phyloP scores from a whole-genome alignment of 257 asterid genomes.

The Gentiana straminea region DNA sequence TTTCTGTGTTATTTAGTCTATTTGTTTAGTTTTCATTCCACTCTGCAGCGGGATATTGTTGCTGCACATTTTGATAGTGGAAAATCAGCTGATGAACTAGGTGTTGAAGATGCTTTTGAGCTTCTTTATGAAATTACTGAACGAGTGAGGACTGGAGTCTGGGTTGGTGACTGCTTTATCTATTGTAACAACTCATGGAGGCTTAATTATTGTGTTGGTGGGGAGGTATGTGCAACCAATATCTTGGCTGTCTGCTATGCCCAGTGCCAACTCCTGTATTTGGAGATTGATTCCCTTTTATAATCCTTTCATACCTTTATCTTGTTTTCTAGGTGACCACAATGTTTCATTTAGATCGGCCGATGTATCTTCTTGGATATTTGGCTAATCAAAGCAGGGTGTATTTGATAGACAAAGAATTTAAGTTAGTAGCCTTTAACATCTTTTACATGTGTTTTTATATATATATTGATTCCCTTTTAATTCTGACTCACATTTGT shows the following conservation, averaged over 20 bases:
- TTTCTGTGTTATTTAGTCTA: background rate
- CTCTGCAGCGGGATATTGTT: conserved; percentile 86
- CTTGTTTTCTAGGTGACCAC: conserved; percentile 62
- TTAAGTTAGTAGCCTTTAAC: conserved; percentile 52
- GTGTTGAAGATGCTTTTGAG: conserved; percentile 98
- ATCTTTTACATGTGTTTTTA: conserved; percentile 2
- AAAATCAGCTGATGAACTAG: conserved; percentile 80
- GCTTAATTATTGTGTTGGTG: conserved; percentile 95
- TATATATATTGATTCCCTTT: no score
- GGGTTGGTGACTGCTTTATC: conserved; percentile 99
- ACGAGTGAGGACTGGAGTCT: conserved; percentile 89
- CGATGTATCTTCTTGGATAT: conserved; percentile 93
- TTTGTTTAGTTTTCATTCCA: conserved; percentile 11
- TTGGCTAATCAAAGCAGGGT: conserved; percentile 89
- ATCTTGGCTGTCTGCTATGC: background rate
- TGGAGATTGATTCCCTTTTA: background rate
- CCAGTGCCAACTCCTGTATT: no score
- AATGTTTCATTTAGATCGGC: conserved; percentile 90
- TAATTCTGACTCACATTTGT: conserved; percentile 1
- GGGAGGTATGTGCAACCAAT: conserved; percentile 47
- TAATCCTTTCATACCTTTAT: background rate
- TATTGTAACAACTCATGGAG: conserved; percentile 94
- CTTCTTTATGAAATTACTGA: conserved; percentile 88
- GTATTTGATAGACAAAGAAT: conserved; percentile 78
- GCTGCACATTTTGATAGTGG: conserved; percentile 90